Percentiles rank a stretch among this genome's conserved stretches.
phyloP scores from a whole-genome alignment of 2,329 filamentous ascomycete genomes.

The Microsporum audouinii region DNA sequence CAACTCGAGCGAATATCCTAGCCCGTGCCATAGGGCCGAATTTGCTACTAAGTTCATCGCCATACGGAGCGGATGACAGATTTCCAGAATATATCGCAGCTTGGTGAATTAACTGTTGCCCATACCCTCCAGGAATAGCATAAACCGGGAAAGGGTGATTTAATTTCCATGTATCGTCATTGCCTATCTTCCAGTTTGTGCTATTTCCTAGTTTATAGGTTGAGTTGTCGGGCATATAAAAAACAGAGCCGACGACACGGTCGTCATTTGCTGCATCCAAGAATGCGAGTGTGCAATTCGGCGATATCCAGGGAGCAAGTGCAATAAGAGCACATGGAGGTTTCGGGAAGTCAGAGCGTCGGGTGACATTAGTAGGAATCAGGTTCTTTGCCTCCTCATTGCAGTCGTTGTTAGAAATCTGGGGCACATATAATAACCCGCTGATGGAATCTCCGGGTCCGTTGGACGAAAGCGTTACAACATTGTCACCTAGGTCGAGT shows the following conservation, averaged over 20 bases:
- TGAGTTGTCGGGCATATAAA: conserved; percentile 40
- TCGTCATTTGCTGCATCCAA: conserved; percentile 52
- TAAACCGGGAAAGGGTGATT: conserved; percentile 70
- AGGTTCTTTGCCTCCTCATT: conserved; percentile 50
- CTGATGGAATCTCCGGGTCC: conserved; percentile 57
- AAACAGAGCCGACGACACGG: conserved; percentile 48
- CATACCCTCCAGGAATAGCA: conserved; percentile 59
- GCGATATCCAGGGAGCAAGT: conserved; percentile 73
- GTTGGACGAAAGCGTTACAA: conserved; percentile 57
- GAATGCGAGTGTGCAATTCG: conserved; percentile 61
- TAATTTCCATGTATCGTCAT: conserved; percentile 59
- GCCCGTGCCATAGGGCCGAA: conserved; percentile 36
- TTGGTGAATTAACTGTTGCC: conserved; percentile 57
- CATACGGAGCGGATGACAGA: conserved; percentile 37
- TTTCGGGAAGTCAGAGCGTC: conserved; percentile 53
- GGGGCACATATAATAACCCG: conserved; percentile 78
- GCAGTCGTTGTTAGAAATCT: conserved; percentile 54
- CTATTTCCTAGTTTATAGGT: conserved; percentile 52
- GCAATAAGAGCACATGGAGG: conserved; percentile 63
- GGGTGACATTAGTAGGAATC: conserved; percentile 65
- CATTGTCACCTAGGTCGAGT: conserved; percentile 40
- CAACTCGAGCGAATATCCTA: conserved; percentile 42
- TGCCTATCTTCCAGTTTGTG: conserved; percentile 57
- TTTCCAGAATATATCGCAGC: conserved; percentile 68
- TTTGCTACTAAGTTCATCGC: conserved; percentile 23